Evolutionary conservation across 1,139 yeast species (phyloP).

Genomic region (Lodderomyces beijingensis): DNA sequence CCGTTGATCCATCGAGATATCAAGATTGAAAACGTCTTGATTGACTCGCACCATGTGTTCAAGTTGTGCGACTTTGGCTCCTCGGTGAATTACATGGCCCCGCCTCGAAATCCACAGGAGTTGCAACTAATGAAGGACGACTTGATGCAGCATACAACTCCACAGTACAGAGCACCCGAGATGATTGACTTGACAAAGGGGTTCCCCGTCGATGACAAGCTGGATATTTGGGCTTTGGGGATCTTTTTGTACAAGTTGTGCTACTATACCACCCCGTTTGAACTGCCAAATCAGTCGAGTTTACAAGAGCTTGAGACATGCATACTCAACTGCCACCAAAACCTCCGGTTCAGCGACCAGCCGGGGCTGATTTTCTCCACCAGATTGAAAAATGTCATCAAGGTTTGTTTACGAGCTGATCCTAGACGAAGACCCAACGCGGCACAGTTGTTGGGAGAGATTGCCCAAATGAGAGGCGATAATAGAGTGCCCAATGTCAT

Average conservation of each 20-base stretch:
- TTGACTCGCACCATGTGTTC: slow-evolving; percentile 66
- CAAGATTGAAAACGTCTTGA: slow-evolving; percentile 89
- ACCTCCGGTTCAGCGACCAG: slow-evolving; percentile 31
- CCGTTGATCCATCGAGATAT: slow-evolving; percentile 90
- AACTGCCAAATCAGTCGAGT: slow-evolving; percentile 47
- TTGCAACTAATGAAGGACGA: slow-evolving; percentile 72
- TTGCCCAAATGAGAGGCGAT: slow-evolving; percentile 55
- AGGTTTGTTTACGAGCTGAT: slow-evolving; percentile 60
- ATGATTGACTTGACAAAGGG: slow-evolving; percentile 88
- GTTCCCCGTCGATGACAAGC: slow-evolving; percentile 87
- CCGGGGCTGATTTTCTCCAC: slow-evolving; percentile 38
- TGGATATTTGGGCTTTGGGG: slow-evolving; percentile 97
- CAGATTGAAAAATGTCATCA: slow-evolving; percentile 54
- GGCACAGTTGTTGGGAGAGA: slow-evolving; percentile 64
- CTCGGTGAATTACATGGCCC: slow-evolving; percentile 61
- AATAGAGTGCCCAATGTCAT: slow-evolving; percentile 49
- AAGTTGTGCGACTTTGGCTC: slow-evolving; percentile 96
- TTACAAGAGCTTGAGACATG: slow-evolving; percentile 38
- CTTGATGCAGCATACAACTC: slow-evolving; percentile 87
- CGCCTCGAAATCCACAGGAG: slow-evolving; percentile 65
- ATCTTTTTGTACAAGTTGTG: slow-evolving; percentile 86
- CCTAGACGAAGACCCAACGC: slow-evolving; percentile 72
- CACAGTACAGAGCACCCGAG: slow-evolving; percentile 96
- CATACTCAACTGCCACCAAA: slow-evolving; percentile 31
- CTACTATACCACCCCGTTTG: slow-evolving; percentile 94